These are phyloP conservation scores for Alternaria incomplexa DNA, from an alignment of 2,329 filamentous ascomycete genomes.

Conservation along the genomic window DNA sequence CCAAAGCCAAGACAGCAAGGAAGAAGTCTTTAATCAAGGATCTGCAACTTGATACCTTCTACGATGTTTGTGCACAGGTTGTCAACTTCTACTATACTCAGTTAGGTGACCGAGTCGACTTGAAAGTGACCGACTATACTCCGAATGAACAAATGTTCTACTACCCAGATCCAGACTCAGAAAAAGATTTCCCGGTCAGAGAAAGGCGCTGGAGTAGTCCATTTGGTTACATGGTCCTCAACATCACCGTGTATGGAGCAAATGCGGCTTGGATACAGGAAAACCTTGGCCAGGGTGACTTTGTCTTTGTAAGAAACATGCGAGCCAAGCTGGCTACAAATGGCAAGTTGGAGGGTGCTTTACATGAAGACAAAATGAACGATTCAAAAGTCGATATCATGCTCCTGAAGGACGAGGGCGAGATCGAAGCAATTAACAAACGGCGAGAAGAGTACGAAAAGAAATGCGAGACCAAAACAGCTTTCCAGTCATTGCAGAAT, in stretches of 20 bases:
- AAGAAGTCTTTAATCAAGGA: slow-evolving; percentile 67
- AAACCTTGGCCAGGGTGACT: slow-evolving; percentile 64
- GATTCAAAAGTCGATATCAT: slow-evolving; percentile 65
- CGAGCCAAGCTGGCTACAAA: slow-evolving; percentile 65
- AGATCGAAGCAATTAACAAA: slow-evolving; percentile 47
- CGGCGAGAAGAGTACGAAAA: slow-evolving; percentile 70
- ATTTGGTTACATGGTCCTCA: slow-evolving; percentile 72
- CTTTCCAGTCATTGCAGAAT: slow-evolving; percentile 19
- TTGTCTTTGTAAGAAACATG: slow-evolving; percentile 74
- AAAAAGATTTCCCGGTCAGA: slow-evolving; percentile 23
- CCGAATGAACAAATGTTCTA: slow-evolving; percentile 67
- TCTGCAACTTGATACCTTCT: slow-evolving; percentile 62
- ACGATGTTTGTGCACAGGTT: slow-evolving; percentile 75
- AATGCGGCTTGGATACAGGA: slow-evolving; percentile 67
- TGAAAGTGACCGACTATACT: slow-evolving; percentile 36
- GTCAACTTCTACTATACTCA: slow-evolving; percentile 59
- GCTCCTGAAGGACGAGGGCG: slow-evolving; percentile 12
- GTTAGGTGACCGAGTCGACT: slow-evolving; percentile 43
- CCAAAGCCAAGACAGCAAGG: slow-evolving; percentile 9
- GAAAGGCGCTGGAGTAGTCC: slow-evolving; percentile 72
- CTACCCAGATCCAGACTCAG: slow-evolving; percentile 51
- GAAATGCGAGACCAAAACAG: slow-evolving; percentile 17
- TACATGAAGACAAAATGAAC: slow-evolving; percentile 66
- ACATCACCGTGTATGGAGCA: slow-evolving; percentile 72
- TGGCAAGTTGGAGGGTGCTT: slow-evolving; percentile 70